Percentiles rank a stretch among this genome's conserved stretches.
Conservation (phyloP, 768 basidiomycete genomes). For the Fibroporia radiculosa region DNA sequence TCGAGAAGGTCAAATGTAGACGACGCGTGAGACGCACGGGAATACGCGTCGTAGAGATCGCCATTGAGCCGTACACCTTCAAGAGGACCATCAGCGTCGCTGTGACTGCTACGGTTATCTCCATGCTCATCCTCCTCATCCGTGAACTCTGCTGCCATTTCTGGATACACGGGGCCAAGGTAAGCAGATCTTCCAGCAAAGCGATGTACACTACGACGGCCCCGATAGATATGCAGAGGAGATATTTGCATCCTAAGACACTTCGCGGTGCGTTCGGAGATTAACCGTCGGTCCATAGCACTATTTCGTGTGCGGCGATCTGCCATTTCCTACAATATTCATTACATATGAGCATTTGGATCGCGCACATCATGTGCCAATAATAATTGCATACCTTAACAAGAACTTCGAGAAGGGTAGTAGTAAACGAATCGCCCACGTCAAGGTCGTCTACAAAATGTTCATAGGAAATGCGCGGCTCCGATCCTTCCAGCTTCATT, state of each 20-base stretch:
- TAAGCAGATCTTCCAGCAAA: constrained; percentile 3
- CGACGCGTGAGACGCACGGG: neutral
- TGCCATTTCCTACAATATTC: constrained; percentile 56
- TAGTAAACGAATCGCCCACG: constrained; percentile 73
- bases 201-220: constrained; percentile 6
- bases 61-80: constrained; percentile 54
- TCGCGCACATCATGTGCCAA: neutral
- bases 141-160: constrained; percentile 21
- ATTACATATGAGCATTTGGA: constrained; percentile 6
- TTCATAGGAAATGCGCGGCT: constrained; percentile 64
- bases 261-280: constrained; percentile 61
- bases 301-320: constrained; percentile 56
- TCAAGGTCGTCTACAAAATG: constrained; percentile 72
- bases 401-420: constrained; percentile 64
- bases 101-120: constrained; percentile 4
- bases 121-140: constrained; percentile 66
- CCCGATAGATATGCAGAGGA: constrained; percentile 46
- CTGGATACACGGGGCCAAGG: constrained; percentile 4
- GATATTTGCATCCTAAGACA: constrained; percentile 51
- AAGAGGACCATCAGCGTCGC: constrained; percentile 26
- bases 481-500: constrained; percentile 48
- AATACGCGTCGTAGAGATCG: constrained; percentile 59
- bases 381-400: constrained; percentile 53
- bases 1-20: constrained; percentile 8
- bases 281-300: constrained; percentile 46